phyloP scores from a whole-genome alignment of 495 filamentous ascomycete genomes.

The Penicillium nucicola region DNA sequence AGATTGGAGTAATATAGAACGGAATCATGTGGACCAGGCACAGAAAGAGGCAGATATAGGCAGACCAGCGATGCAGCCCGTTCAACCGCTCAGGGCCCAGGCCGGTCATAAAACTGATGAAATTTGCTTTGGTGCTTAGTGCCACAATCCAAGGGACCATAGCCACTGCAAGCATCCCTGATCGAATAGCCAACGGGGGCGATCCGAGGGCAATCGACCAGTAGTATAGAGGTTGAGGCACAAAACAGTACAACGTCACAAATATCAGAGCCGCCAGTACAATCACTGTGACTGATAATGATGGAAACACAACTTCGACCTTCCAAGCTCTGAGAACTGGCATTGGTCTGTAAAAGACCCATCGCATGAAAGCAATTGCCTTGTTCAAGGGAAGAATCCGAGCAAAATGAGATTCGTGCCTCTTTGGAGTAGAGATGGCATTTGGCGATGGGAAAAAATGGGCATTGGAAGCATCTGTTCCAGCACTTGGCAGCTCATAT shows the following conservation, averaged over 20 bases:
- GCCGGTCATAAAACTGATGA: constrained; percentile 81
- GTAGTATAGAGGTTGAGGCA: constrained; percentile 83
- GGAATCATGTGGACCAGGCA: constrained; percentile 80
- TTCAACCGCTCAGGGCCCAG: constrained; percentile 92
- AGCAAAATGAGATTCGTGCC: constrained; percentile 65
- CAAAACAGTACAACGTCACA: constrained; percentile 73
- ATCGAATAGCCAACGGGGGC: constrained; percentile 82
- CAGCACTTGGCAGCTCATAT: constrained; percentile 64
- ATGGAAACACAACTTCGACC: constrained; percentile 69
- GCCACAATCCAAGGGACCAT: constrained; percentile 94
- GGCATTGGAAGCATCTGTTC: constrained; percentile 61
- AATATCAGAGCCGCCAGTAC: constrained; percentile 65
- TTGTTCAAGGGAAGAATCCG: constrained; percentile 71
- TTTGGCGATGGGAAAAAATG: constrained; percentile 69
- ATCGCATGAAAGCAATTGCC: constrained; percentile 71
- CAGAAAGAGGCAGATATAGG: constrained; percentile 82
- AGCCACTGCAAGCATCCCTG: constrained; percentile 90
- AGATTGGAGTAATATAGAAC: constrained; percentile 85
- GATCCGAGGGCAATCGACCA: constrained; percentile 79
- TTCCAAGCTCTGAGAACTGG: constrained; percentile 63
- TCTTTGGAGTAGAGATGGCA: constrained; percentile 40
- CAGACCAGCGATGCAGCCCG: constrained; percentile 88
- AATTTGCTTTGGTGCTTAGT: constrained; percentile 85
- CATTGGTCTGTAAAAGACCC: constrained; percentile 81
- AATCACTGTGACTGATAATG: constrained; percentile 63